Base-by-base conservation (phyloP, 2,329 filamentous ascomycete species). In the Fusarium sp. region DNA sequence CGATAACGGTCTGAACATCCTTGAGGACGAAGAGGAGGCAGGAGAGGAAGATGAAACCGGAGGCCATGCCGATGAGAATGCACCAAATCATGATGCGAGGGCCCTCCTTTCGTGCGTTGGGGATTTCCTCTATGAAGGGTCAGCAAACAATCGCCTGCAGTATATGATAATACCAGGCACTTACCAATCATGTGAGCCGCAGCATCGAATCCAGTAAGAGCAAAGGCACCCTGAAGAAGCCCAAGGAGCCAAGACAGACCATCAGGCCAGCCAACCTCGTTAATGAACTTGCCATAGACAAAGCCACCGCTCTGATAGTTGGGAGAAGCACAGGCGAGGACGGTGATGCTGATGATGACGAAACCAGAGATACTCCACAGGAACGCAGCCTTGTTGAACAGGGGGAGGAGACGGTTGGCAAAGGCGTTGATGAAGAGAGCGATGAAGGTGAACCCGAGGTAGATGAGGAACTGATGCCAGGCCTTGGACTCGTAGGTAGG, bases 381-480 rank as follows among this genome's bases (percentile, higher is more conserved):
- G 73, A 94, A 92, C 2, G 92, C 92, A 20, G 87, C 86, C 79
- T 93, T 91, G 78, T 91, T 94, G 74, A 94, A 85, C 14, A 87
- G 85, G 0, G 92, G 92, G 5, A 94, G 84, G 5, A 91, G 77
- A 4, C 78, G 74, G 1, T 79, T 82, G n/a, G 88, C 84, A 73
- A 93, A 92, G 2, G 90, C 88, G 72, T 94, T 94, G 80, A 93
- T 83, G 57, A 89, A 65, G 67, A 93, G 89, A 4, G 90, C 90
- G 18, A 88, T 81, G 24, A 90, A 67, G 7, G 89, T 91, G 78
- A 91, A 92, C 8, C 81, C 91, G 52, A 93, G 86, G 80, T 94
- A 94, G 57, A 94, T 91, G 31, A 94, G 83, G 80, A 94, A 94
- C 73, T 93, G 90, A 76, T 94, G 92, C 91, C 92, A 94, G 5